Evolutionary conservation across 2,329 filamentous ascomycete species (phyloP).

Genomic region (Nothopassalora personata): DNA sequence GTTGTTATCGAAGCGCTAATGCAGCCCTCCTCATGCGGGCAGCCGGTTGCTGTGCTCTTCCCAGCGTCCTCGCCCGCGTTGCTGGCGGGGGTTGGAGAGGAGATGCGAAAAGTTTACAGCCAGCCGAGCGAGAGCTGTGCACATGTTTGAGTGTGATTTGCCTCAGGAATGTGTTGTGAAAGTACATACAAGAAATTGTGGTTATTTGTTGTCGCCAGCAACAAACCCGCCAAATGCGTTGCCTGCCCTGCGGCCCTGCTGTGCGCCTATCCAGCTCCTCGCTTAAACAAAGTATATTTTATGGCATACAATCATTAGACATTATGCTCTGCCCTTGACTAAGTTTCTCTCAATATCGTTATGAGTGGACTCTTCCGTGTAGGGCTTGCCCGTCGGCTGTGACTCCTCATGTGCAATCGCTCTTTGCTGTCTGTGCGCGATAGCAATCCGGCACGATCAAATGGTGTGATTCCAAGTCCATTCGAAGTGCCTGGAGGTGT

Average conservation of each 20-base stretch:
- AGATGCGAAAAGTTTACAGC: no score
- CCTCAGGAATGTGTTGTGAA: neutral
- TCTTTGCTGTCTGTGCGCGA: constrained; percentile 84
- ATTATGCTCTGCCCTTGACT: constrained; percentile 19
- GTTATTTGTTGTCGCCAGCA: neutral
- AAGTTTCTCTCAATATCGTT: constrained; percentile 33
- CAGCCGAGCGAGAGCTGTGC: no score
- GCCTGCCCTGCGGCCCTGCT: neutral
- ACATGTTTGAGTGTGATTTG: neutral
- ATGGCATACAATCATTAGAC: constrained; percentile 5
- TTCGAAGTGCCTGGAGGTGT: constrained; percentile 25
- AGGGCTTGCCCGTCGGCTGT: constrained; percentile 45
- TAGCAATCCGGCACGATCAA: constrained; percentile 65
- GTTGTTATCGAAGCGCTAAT: neutral
- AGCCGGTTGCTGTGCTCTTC: neutral
- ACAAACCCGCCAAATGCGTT: neutral
- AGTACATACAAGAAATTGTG: neutral
- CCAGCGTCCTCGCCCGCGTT: neutral
- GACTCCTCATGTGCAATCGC: constrained; percentile 55
- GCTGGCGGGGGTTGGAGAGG: neutral
- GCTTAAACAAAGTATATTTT: neutral
- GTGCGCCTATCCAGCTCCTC: neutral
- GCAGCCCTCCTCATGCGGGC: neutral
- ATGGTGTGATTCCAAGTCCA: constrained; percentile 35
- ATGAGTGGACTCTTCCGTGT: constrained; percentile 41